These are phyloP conservation scores for Arthrobotrys musiformis DNA, from an alignment of 2,329 filamentous ascomycete genomes.

Conservation along the genomic window DNA sequence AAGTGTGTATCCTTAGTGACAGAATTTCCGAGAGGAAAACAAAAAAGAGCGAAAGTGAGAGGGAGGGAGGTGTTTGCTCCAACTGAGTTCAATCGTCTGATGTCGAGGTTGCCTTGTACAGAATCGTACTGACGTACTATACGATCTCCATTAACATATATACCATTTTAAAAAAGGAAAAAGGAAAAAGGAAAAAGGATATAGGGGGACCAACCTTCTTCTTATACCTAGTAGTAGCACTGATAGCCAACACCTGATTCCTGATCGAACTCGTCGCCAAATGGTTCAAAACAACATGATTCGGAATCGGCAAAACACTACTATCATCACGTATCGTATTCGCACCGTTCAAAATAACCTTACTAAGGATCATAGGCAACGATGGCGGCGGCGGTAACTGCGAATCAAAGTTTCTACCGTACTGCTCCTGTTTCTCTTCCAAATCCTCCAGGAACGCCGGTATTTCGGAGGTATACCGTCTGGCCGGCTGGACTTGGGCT, in stretches of 20 bases:
- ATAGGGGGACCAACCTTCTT: constrained; percentile 78
- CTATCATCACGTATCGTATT: constrained; percentile 97
- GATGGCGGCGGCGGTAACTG: constrained; percentile 77
- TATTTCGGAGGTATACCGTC: constrained; percentile 74
- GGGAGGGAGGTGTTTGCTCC: not conserved
- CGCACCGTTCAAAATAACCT: constrained; percentile 91
- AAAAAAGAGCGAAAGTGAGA: not conserved
- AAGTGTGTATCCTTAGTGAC: not conserved
- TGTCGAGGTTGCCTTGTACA: constrained; percentile 80
- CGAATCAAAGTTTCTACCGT: constrained; percentile 63
- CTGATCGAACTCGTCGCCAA: constrained; percentile 98
- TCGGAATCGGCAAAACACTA: constrained; percentile 95
- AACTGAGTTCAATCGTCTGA: constrained; percentile 22
- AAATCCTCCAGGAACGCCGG: constrained; percentile 88
- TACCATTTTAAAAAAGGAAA: not conserved
- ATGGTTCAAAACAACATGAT: constrained; percentile 96
- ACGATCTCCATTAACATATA: constrained; percentile 56
- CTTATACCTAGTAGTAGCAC: constrained; percentile 96
- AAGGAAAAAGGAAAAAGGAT: not conserved
- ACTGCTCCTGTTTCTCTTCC: constrained; percentile 83
- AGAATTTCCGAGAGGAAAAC: not conserved
- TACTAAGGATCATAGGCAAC: constrained; percentile 88
- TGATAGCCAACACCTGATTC: constrained; percentile 92
- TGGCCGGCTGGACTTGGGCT: constrained; percentile 65
- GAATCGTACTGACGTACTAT: constrained; percentile 95